Evolutionary conservation across 164 flowering plant genomes (phyloP).

Genomic region (Vitis labrusca): DNA sequence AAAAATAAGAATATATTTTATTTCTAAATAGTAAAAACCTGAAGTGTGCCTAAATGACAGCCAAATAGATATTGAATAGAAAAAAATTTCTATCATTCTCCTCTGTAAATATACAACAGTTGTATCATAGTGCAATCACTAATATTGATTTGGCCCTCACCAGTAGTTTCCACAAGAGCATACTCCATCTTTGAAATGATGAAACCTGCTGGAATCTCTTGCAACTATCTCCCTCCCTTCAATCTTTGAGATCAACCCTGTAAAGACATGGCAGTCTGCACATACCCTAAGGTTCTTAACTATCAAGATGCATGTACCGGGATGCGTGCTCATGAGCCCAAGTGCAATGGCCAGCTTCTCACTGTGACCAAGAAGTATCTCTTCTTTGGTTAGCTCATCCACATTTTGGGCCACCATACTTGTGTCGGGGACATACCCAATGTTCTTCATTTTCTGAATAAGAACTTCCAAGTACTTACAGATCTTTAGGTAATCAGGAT

Average conservation of each 20-base stretch:
- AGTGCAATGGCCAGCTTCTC: slow-evolving; percentile 46
- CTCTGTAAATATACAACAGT: too few species aligned
- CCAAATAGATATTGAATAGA: too few species aligned
- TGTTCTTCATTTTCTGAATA: slow-evolving; percentile 27
- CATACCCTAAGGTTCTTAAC: slow-evolving; percentile 53
- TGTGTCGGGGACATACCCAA: slow-evolving; percentile 37
- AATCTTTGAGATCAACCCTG: slow-evolving; percentile 29
- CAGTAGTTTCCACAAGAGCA: slow-evolving; percentile 47
- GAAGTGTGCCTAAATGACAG: too few species aligned
- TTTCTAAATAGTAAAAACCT: too few species aligned
- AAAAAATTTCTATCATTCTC: too few species aligned
- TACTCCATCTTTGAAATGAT: slow-evolving; percentile 39
- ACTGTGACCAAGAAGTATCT: slow-evolving; percentile 41
- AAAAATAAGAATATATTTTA: too few species aligned
- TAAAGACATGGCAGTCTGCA: slow-evolving; percentile 41
- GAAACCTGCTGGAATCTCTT: slow-evolving; percentile 47
- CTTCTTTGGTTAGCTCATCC: slow-evolving; percentile 35
- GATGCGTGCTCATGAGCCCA: slow-evolving; percentile 40
- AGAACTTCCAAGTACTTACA: slow-evolving; percentile 23
- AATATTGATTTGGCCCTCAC: slow-evolving; percentile 15
- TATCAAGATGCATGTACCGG: slow-evolving; percentile 26
- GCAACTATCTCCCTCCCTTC: slow-evolving; percentile 45
- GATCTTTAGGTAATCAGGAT: slow-evolving; percentile 32
- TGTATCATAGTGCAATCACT: too few species aligned
- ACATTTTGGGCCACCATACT: slow-evolving; percentile 43